phyloP scores from a whole-genome alignment of 2,329 filamentous ascomycete species.

The Epichloe amarillans region DNA sequence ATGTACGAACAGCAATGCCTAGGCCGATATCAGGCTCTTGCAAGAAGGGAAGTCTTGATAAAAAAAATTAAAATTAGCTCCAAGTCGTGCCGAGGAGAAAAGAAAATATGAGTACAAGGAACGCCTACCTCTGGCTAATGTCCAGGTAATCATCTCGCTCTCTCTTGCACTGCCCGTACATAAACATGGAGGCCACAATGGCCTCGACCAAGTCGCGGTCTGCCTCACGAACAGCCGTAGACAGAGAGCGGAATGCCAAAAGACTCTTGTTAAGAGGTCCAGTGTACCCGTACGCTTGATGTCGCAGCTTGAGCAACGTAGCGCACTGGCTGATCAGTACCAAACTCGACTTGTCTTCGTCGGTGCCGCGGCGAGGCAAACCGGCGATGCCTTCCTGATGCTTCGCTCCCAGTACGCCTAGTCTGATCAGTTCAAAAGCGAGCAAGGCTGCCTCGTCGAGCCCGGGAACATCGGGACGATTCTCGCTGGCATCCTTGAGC shows the following conservation, averaged over 20 bases:
- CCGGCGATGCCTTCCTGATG: constrained; percentile 44
- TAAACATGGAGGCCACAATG: constrained; percentile 64
- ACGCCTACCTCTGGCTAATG: constrained; percentile 56
- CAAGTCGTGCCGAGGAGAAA: background rate
- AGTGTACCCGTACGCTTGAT: constrained; percentile 81
- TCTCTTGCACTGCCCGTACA: constrained; percentile 66
- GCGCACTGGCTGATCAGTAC: constrained; percentile 78
- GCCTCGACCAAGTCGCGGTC: constrained; percentile 78
- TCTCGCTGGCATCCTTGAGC: constrained; percentile 40
- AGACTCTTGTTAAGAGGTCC: constrained; percentile 86
- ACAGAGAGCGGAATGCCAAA: constrained; percentile 72
- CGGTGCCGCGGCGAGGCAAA: constrained; percentile 41
- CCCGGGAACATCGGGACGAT: constrained; percentile 28
- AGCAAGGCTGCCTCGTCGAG: constrained; percentile 70
- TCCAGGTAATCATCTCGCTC: constrained; percentile 52
- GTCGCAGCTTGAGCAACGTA: constrained; percentile 67
- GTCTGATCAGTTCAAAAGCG: constrained; percentile 71
- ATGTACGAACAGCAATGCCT: constrained; percentile 68
- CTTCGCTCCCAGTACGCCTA: constrained; percentile 63
- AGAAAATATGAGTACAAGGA: background rate
- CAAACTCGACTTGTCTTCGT: constrained; percentile 64
- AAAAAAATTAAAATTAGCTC: background rate
- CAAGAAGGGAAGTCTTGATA: constrained; percentile 48
- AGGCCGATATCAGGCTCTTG: constrained; percentile 61
- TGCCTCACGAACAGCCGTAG: constrained; percentile 63